Percentiles rank a stretch among this genome's conserved stretches.
Evolutionary conservation across 352 stramenopile genomes (phyloP).

Genomic region (Plasmopara muralis): DNA sequence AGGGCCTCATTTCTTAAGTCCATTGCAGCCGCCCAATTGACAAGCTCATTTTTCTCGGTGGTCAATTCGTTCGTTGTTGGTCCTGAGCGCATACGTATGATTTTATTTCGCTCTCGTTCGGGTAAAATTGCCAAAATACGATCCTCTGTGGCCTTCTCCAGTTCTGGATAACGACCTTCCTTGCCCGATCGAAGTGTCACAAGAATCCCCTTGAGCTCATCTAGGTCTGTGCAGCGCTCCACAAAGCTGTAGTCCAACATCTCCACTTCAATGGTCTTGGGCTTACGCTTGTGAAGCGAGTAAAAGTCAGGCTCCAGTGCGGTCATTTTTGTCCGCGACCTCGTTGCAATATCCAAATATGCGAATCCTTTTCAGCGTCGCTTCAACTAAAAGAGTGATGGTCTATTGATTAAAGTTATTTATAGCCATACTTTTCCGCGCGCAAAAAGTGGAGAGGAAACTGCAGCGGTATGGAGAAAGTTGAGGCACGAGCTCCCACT

Average conservation of each 20-base stretch:
- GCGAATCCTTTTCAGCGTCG: conserved; percentile 12
- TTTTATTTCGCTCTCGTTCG: conserved; percentile 63
- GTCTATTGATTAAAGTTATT: conserved; percentile 31
- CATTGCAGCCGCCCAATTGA: conserved; percentile 54
- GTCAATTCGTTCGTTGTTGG: conserved; percentile 50
- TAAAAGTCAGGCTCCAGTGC: conserved; percentile 58
- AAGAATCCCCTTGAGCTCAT: conserved; percentile 86
- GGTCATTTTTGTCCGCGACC: conserved; percentile 21
- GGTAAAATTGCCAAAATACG: conserved; percentile 77
- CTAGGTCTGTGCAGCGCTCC: conserved; percentile 64
- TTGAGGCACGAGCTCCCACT: conserved; percentile 3
- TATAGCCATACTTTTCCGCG: conserved; percentile 1
- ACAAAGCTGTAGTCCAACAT: conserved; percentile 92
- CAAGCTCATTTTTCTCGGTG: conserved; percentile 53
- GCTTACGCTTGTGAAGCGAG: conserved; percentile 65
- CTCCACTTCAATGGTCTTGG: conserved; percentile 66
- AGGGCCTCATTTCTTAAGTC: conserved; percentile 49
- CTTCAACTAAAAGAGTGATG: conserved; percentile 25
- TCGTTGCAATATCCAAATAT: conserved; percentile 15
- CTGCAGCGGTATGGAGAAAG: conserved; percentile 24
- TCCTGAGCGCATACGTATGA: conserved; percentile 55
- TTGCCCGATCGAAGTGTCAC: conserved; percentile 80
- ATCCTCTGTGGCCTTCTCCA: conserved; percentile 77
- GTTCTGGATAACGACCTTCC: conserved; percentile 84
- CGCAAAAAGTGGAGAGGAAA: conserved; percentile 16